Percentiles rank a stretch among this genome's conserved stretches.
Evolutionary conservation across 192 early-diverging fungal species (phyloP).

Genomic region (Umbelopsis sp.): DNA sequence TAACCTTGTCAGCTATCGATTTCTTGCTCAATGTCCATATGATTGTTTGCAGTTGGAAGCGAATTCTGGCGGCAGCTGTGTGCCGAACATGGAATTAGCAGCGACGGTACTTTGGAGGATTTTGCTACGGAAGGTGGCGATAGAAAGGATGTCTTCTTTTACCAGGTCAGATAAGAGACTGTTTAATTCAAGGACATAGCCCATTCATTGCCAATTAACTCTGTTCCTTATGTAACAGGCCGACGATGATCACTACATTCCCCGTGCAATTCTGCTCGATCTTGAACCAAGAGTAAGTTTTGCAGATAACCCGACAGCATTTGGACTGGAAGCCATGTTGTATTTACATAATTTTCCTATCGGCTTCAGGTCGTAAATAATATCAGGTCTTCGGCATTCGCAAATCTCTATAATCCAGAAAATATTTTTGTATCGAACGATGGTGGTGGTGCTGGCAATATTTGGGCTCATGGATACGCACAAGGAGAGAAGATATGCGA

Average conservation of each 20-base stretch:
- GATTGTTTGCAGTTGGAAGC: conserved; percentile 69
- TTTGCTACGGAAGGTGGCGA: conserved; percentile 88
- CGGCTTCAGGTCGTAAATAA: conserved; percentile 82
- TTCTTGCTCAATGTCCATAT: not conserved
- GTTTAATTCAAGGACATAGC: not conserved
- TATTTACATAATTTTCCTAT: not conserved
- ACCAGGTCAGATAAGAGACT: conserved; percentile 64
- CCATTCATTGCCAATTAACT: not conserved
- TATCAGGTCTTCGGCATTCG: conserved; percentile 83
- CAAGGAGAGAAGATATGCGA: conserved; percentile 87
- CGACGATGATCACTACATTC: conserved; percentile 99
- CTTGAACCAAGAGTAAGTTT: conserved; percentile 84
- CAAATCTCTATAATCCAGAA: conserved; percentile 96
- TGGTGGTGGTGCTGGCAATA: conserved; percentile 97
- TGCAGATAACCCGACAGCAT: not conserved
- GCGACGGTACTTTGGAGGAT: conserved; percentile 92
- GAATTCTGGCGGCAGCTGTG: conserved; percentile 96
- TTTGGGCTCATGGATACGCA: conserved; percentile 91
- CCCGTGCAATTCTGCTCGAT: conserved; percentile 88
- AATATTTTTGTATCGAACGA: conserved; percentile 92
- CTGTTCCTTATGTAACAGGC: conserved; percentile 57
- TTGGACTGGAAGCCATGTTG: not conserved
- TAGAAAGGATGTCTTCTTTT: conserved; percentile 98
- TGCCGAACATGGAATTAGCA: conserved; percentile 92
- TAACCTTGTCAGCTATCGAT: not conserved